phyloP scores from a whole-genome alignment of 2,329 filamentous ascomycete species.

The Monosporascus sp. region DNA sequence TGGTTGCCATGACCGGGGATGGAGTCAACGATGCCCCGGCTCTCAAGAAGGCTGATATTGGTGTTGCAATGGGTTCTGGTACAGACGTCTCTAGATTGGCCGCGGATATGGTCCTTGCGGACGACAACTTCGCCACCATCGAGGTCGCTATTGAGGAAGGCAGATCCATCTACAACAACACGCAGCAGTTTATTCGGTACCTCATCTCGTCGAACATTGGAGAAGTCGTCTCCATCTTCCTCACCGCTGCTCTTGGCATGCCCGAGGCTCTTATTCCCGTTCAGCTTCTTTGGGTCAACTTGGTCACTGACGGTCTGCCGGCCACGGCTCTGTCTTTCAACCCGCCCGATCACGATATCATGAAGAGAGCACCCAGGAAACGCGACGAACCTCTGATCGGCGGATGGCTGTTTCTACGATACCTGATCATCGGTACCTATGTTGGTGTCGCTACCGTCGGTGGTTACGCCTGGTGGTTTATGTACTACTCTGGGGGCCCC shows the following conservation, averaged over 20 bases:
- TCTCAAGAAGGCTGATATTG: slow-evolving; percentile 97
- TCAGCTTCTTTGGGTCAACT: slow-evolving; percentile 96
- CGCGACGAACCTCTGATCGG: slow-evolving; percentile 88
- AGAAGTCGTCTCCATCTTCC: slow-evolving; percentile 97
- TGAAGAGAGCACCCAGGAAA: slow-evolving; percentile 87
- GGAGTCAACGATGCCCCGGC: slow-evolving; percentile 98
- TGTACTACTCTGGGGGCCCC: slow-evolving; percentile 86
- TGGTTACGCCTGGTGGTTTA: slow-evolving; percentile 99
- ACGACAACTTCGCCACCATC: slow-evolving; percentile 99
- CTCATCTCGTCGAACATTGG: slow-evolving; percentile 99
- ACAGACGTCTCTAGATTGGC: slow-evolving; percentile 96
- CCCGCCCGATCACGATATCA: slow-evolving; percentile 95
- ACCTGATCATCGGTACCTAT: slow-evolving; percentile 92
- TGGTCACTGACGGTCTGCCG: slow-evolving; percentile 94
- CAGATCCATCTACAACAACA: slow-evolving; percentile 99
- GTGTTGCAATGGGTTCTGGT: slow-evolving; percentile 96
- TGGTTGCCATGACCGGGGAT: slow-evolving; percentile 98
- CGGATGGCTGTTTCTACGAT: slow-evolving; percentile 96
- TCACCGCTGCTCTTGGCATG: slow-evolving; percentile 94
- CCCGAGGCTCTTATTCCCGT: slow-evolving; percentile 95
- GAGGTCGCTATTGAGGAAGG: slow-evolving; percentile 94
- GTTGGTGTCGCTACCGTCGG: slow-evolving; percentile 92
- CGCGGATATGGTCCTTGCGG: slow-evolving; percentile 96
- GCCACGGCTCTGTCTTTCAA: slow-evolving; percentile 97
- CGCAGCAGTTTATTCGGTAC: slow-evolving; percentile 98